A percentile compares a stretch with the other conserved stretches of the same genome.
Evolutionary conservation across 2,329 filamentous ascomycete genomes (phyloP).

Genomic region (Colletotrichum viniferum): DNA sequence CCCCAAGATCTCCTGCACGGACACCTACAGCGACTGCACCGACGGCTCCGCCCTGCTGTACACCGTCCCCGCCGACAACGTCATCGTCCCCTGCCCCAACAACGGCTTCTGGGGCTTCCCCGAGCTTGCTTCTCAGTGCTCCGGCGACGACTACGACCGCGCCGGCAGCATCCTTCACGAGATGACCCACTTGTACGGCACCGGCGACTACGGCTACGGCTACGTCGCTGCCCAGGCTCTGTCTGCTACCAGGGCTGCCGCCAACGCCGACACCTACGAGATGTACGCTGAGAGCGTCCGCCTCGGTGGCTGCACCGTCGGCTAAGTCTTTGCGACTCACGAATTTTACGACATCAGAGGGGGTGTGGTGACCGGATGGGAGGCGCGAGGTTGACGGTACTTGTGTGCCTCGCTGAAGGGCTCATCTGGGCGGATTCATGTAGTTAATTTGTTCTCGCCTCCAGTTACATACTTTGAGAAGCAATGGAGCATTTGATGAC

Average conservation of each 20-base stretch:
- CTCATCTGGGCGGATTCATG: background rate
- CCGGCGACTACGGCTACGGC: slow-evolving; percentile 10
- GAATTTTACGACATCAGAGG: background rate
- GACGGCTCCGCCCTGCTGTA: slow-evolving; percentile 17
- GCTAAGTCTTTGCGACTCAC: background rate
- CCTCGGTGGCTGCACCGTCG: slow-evolving; percentile 16
- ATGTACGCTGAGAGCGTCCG: slow-evolving; percentile 19
- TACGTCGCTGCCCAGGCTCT: slow-evolving; percentile 5
- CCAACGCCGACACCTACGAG: slow-evolving; percentile 20
- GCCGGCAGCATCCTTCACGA: slow-evolving; percentile 16
- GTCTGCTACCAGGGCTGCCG: slow-evolving; percentile 8
- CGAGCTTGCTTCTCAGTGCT: slow-evolving; percentile 4
- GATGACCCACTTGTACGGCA: slow-evolving; percentile 18
- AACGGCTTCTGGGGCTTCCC: slow-evolving; percentile 20
- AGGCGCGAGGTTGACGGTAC: background rate
- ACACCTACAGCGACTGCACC: slow-evolving; percentile 11
- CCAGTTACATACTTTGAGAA: background rate
- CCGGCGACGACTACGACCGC: slow-evolving; percentile 14
- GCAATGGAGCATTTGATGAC: background rate
- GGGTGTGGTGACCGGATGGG: background rate
- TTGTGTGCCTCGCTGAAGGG: background rate
- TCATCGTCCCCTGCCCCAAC: slow-evolving; percentile 19
- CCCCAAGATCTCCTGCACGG: slow-evolving; percentile 16
- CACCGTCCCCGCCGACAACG: slow-evolving; percentile 16
- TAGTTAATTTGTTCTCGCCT: background rate